Evolutionary conservation across 2,329 filamentous ascomycete genomes (phyloP).

Genomic region (Acephala macrosclerotiorum): DNA sequence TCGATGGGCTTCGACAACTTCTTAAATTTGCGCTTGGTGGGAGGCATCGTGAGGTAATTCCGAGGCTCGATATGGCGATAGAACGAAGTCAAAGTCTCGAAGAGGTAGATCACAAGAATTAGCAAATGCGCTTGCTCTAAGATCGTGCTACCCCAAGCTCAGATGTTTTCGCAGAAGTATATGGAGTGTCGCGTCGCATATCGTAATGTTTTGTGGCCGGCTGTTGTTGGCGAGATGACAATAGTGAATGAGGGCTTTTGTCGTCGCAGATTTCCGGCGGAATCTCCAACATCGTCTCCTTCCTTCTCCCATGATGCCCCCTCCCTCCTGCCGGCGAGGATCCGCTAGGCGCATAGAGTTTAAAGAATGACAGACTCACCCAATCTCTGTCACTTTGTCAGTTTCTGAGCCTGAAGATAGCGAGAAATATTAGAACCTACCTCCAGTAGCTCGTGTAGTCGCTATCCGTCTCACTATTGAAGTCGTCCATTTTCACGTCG

Average conservation of each 20-base stretch:
- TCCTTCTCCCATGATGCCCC: conserved; percentile 6
- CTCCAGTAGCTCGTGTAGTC: conserved; percentile 99
- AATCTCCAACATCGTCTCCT: neutral
- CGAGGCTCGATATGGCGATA: no score
- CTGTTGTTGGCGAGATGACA: neutral
- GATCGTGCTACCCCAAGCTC: neutral
- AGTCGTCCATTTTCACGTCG: conserved; percentile 81
- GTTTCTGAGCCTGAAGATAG: no score
- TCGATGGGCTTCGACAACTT: neutral
- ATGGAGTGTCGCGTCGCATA: neutral
- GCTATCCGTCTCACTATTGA: conserved; percentile 96
- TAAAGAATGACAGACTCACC: conserved; percentile 67
- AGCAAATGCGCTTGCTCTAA: neutral
- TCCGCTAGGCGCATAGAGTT: conserved; percentile 29
- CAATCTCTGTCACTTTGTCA: conserved; percentile 69
- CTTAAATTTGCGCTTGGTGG: neutral
- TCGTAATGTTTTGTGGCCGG: neutral
- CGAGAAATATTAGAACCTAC: neutral
- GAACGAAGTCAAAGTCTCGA: no score
- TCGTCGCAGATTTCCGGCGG: neutral
- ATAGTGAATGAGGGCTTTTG: neutral
- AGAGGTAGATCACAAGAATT: no score
- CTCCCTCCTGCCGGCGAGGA: conserved; percentile 12
- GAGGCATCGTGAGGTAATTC: no score
- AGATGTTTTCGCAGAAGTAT: neutral